phyloP scores from a whole-genome alignment of 805 yeast species.

The Starmera dryadoides region DNA sequence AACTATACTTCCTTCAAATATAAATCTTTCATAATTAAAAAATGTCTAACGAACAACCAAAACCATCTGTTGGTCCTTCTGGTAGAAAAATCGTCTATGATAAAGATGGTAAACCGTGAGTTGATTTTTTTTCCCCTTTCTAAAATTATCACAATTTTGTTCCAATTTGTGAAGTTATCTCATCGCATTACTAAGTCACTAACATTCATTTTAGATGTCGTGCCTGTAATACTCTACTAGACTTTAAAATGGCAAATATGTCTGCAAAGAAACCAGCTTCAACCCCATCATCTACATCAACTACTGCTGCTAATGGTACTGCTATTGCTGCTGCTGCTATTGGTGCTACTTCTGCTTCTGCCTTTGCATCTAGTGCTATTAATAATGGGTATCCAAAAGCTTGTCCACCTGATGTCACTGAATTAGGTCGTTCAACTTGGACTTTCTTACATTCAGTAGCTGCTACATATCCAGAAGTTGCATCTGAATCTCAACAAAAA shows the following conservation, averaged over 20 bases:
- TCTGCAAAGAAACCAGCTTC: constrained; percentile 2
- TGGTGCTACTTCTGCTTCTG: constrained; percentile 12
- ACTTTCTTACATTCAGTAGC: constrained; percentile 85
- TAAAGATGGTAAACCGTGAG: constrained; percentile 91
- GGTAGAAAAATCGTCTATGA: constrained; percentile 73
- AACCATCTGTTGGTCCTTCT: constrained; percentile 43
- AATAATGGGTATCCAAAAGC: constrained; percentile 31
- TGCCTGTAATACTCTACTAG: constrained; percentile 74
- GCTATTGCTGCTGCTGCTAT: constrained; percentile 10
- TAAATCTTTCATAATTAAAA: no score
- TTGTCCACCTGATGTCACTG: constrained; percentile 83
- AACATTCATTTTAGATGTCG: constrained; percentile 67
- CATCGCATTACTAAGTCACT: constrained; percentile 6
- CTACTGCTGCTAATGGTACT: constrained; percentile 7
- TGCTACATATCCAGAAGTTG: constrained; percentile 75
- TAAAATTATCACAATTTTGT: not conserved
- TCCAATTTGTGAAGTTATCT: not conserved
- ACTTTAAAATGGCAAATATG: constrained; percentile 59
- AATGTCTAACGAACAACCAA: constrained; percentile 1
- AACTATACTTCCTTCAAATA: not conserved
- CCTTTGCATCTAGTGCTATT: constrained; percentile 7
- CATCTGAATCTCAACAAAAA: constrained; percentile 51
- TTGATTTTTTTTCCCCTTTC: constrained; percentile 10
- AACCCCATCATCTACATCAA: no score
- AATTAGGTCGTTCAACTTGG: constrained; percentile 86